Evolutionary conservation across 176 grass and related monocot genomes (phyloP).

Genomic region (Saccharum officinarum): DNA sequence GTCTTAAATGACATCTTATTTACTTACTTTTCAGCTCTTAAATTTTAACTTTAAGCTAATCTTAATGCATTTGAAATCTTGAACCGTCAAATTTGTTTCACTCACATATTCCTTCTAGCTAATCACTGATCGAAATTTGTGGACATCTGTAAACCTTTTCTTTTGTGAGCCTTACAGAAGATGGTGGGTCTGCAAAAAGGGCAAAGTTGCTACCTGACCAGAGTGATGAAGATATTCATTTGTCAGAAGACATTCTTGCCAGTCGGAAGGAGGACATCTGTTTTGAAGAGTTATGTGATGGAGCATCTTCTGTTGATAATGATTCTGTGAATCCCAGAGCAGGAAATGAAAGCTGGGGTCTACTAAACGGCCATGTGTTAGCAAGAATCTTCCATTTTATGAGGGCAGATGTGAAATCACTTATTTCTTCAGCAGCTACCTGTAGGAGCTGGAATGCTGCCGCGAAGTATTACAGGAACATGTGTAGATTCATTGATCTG

Average conservation of each 20-base stretch:
- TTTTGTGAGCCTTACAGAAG: slow-evolving; percentile 57
- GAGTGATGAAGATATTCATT: slow-evolving; percentile 68
- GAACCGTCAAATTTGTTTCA: not conserved
- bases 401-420: slow-evolving; percentile 76
- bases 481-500: slow-evolving; percentile 70
- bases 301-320: slow-evolving; percentile 47
- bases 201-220: slow-evolving; percentile 58
- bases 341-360: slow-evolving; percentile 64
- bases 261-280: slow-evolving; percentile 65
- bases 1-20: slow-evolving; percentile 29
- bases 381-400: slow-evolving; percentile 94
- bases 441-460: slow-evolving; percentile 78
- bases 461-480: slow-evolving; percentile 67
- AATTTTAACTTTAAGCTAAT: slow-evolving; percentile 18
- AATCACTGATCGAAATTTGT: not conserved
- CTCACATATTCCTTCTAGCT: not conserved
- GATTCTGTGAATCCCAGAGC: slow-evolving; percentile 5
- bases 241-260: slow-evolving; percentile 59
- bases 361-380: slow-evolving; percentile 60
- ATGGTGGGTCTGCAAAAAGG: slow-evolving; percentile 76
- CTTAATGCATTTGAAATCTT: slow-evolving; percentile 3
- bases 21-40: slow-evolving; percentile 4
- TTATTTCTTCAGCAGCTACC: slow-evolving; percentile 78
- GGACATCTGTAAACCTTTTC: slow-evolving; percentile 18
- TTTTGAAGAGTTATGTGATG: slow-evolving; percentile 79